A percentile compares a stretch with the other conserved stretches of the same genome.
phyloP scores from a whole-genome alignment of 1,139 yeast species.

The Sugiyamaella japonica region DNA sequence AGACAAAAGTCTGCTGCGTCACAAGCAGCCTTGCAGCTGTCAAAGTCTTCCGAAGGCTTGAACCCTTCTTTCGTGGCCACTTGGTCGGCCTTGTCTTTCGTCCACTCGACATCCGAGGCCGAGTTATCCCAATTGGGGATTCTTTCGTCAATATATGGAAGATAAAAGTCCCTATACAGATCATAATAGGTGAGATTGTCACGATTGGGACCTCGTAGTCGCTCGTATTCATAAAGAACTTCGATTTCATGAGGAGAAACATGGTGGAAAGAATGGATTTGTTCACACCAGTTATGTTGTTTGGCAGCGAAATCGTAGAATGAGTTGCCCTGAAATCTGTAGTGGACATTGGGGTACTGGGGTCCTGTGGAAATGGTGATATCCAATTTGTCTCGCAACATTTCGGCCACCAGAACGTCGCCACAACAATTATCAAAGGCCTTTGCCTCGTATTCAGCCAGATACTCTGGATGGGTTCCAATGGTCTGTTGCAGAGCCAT shows the following conservation, averaged over 20 bases:
- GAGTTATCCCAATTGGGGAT: conserved; percentile 37
- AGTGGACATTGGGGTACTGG: conserved; percentile 29
- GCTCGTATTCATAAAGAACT: conserved; percentile 42
- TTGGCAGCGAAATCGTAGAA: conserved; percentile 27
- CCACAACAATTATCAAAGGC: conserved; percentile 39
- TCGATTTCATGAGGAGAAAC: conserved; percentile 39
- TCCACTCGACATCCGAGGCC: conserved; percentile 22
- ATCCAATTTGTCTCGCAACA: conserved; percentile 28
- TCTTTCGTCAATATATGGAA: conserved; percentile 35
- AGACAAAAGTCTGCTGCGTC: conserved; percentile 27
- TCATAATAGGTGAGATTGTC: conserved; percentile 37
- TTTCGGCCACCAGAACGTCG: conserved; percentile 39
- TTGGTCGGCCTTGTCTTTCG: background rate
- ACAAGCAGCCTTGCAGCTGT: conserved; percentile 33
- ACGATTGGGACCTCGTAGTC: conserved; percentile 32
- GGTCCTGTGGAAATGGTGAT: conserved; percentile 28
- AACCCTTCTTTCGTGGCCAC: conserved; percentile 10
- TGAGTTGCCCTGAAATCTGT: conserved; percentile 39
- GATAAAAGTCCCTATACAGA: conserved; percentile 39
- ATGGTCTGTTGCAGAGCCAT: conserved; percentile 34
- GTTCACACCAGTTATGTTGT: conserved; percentile 37
- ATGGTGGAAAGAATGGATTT: conserved; percentile 42
- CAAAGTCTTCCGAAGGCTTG: conserved; percentile 28
- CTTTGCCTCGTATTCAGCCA: conserved; percentile 31
- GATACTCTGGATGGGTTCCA: conserved; percentile 34